Evolutionary conservation across 768 basidiomycete species (phyloP), one percentile per base, ranked within the genome.

Genomic region (Podaxis mareebaensis): DNA sequence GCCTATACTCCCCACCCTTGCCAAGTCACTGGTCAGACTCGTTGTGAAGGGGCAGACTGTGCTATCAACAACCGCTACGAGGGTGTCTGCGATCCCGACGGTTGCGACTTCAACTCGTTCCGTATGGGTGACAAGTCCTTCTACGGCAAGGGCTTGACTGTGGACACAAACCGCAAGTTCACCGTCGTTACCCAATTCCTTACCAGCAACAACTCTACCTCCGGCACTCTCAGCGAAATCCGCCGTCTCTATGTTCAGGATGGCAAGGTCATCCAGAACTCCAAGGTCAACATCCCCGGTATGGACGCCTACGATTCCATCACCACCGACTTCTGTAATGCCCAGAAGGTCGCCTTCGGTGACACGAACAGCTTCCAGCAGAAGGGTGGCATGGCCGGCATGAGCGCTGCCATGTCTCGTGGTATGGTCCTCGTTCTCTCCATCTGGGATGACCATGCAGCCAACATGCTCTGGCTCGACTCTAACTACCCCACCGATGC

Each of bases 61-160:
- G 75, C 75, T 58, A 73, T 71, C 67, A 64, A 60, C 66, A 68
- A 75, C 69, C 74, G 81, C 61, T 77, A 79, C 71, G 73, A 69
- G 67, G 78, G 79, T 51, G 70, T 81, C 48, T 86, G 85, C 73
- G 84, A 86, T 73, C 75, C 77, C 65, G 83, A 82, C 66, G 84
- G 85, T 52, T 86, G 85, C 72, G 85, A 85, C 68, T 86, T 84
- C 80, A 86, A 85, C 81, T 83, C 85, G 30, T 86, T 69, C 79
- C 83, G 84, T 69, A 77, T 82, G 80, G 83, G 84, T 38, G 70
- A 73, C 69, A 69, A 66, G 62, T 64, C 70, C 58, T 86, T 84
- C 80, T 78, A 78, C 69, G 85, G 85, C 44, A 69, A 70, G n/a
- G 79, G 79, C 63, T 66, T 70, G 70, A 82, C 75, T 58, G 78